phyloP scores from a whole-genome alignment of 352 stramenopile species.

The Phytophthora vignae region DNA sequence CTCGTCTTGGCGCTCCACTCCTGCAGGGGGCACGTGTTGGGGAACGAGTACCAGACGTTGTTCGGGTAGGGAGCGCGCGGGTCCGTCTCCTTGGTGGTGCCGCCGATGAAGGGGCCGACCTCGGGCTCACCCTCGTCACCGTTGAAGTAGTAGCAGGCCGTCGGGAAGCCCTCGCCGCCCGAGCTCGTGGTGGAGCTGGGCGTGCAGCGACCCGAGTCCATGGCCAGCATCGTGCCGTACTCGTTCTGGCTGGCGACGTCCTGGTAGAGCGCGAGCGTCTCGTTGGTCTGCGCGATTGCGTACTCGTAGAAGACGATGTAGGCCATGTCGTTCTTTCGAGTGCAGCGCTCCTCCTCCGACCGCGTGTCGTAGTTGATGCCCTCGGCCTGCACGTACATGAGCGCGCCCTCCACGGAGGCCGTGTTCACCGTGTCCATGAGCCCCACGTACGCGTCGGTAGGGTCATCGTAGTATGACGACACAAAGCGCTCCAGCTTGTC shows the following conservation, averaged over 20 bases:
- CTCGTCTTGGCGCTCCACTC: constrained; percentile 58
- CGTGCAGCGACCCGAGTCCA: constrained; percentile 75
- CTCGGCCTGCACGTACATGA: constrained; percentile 91
- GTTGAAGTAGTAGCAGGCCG: constrained; percentile 79
- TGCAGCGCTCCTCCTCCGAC: constrained; percentile 60
- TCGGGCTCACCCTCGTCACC: constrained; percentile 68
- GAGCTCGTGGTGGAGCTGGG: constrained; percentile 41
- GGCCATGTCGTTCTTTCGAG: constrained; percentile 83
- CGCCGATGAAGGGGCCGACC: constrained; percentile 74
- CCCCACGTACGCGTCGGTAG: constrained; percentile 61
- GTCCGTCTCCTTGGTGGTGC: constrained; percentile 55
- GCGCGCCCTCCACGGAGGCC: constrained; percentile 77
- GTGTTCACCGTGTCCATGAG: constrained; percentile 88
- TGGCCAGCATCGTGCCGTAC: constrained; percentile 73
- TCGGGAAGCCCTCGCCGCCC: constrained; percentile 48
- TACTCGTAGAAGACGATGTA: constrained; percentile 89
- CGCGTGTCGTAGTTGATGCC: constrained; percentile 84
- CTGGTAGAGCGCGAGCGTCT: constrained; percentile 74
- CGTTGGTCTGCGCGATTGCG: constrained; percentile 79
- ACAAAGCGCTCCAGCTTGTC: constrained; percentile 63
- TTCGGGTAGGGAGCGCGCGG: constrained; percentile 72
- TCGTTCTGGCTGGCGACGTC: constrained; percentile 53
- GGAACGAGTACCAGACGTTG: constrained; percentile 84
- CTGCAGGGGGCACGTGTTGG: constrained; percentile 70
- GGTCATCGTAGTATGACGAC: constrained; percentile 61